Evolutionary conservation across 768 basidiomycete genomes (phyloP), one percentile per base, ranked within the genome.

Genomic region (Steccherinum ochraceum): DNA sequence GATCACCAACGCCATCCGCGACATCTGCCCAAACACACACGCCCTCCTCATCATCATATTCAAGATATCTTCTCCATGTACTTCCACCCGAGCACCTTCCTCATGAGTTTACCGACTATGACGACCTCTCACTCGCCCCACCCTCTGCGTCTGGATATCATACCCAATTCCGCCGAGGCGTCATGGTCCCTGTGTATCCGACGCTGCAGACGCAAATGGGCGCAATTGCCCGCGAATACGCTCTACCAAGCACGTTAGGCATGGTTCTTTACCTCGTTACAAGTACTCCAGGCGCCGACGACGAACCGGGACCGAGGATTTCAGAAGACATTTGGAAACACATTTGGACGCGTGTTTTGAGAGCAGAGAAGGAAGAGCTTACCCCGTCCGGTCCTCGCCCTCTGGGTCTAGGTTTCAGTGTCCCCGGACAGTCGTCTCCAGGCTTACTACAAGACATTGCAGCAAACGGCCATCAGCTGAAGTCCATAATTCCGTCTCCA

Each of bases 221-320:
- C 19, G 88, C 91, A 5, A 96, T 98, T 47, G 93, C 94, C 12
- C 85, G 84, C 67, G 94, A 97, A 68, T 98, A 93, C 61, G 89
- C 89, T 2, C 72, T 98, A 16, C 94, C 94, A 1, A 91, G 86
- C 57, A 90, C 89, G 0, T 68, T 79, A 12, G 94, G 94, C 4
- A 69, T 97, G 44, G 73, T 89, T 40, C 74, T 97, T 1, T 97
- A 93, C 66, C 80, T 97, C 43, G 78, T 89, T 41, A 72, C 72
- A 35, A 59, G 71, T 18, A 51, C 52, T 40, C 53, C 58, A 12
- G 49, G 52, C 24, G 44, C 55, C 2, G 68, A 68, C 20, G 63
- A 74, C 39, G 77, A 83, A 53, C 81, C 80, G 27, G 93, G 93
- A 12, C 93, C 93, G 12, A 73, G 89, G 43, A 72, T 95, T 25